phyloP scores from a whole-genome alignment of 148 eudicot species.

The Hydrangea macrophylla region DNA sequence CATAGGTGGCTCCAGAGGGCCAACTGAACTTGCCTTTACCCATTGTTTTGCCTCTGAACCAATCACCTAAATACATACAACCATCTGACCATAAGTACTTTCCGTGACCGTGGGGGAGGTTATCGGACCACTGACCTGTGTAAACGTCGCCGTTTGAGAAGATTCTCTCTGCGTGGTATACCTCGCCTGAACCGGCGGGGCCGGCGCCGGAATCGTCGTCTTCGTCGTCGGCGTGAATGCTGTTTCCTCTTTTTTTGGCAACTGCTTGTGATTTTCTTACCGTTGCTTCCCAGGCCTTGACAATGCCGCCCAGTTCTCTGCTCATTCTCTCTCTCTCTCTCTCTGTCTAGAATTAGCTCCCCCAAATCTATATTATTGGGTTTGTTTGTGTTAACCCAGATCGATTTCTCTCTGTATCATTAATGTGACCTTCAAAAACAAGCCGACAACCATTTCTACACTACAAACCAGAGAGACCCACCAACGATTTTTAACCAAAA shows the following conservation, averaged over 20 bases:
- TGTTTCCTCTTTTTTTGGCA: constrained; percentile 49
- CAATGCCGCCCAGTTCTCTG: constrained; percentile 39
- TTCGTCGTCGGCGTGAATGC: constrained; percentile 65
- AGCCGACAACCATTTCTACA: constrained; percentile 26
- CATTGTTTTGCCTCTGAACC: constrained; percentile 60
- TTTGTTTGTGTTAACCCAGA: constrained; percentile 17
- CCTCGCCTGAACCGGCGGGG: constrained; percentile 24
- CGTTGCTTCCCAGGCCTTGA: constrained; percentile 32
- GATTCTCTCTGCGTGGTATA: constrained; percentile 38
- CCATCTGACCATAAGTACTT: constrained; percentile 83
- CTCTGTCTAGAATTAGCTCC: not conserved
- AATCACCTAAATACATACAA: constrained; percentile 84
- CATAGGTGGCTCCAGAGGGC: constrained; percentile 93
- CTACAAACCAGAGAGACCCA: constrained; percentile 15
- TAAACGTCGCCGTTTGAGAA: constrained; percentile 65
- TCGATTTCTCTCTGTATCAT: constrained; percentile 24
- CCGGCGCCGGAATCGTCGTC: constrained; percentile 10
- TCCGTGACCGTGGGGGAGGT: constrained; percentile 68
- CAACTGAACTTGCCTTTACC: constrained; percentile 76
- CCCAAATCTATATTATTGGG: not conserved
- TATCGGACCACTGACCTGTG: constrained; percentile 58
- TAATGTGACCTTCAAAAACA: constrained; percentile 17
- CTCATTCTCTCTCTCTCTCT: constrained; percentile 29
- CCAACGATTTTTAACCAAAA: not conserved
- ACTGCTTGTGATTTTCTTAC: constrained; percentile 38